Evolutionary conservation across 1,139 yeast species (phyloP).

Genomic region (Magnusiomyces tetraspermus): DNA sequence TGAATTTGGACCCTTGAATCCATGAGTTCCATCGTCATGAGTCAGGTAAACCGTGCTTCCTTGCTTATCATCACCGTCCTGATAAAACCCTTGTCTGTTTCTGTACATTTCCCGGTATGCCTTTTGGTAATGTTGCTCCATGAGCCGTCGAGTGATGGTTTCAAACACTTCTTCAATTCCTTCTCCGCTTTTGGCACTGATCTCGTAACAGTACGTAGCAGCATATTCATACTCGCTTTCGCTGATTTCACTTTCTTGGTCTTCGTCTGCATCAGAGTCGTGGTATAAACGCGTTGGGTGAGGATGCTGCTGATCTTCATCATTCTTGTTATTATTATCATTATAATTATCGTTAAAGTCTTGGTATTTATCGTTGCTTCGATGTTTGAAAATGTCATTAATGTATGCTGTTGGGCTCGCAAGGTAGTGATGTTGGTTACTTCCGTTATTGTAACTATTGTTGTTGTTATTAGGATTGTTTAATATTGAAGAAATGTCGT

Average conservation of each 20-base stretch:
- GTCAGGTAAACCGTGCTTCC: constrained; percentile 27
- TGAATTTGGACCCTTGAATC: constrained; percentile 11
- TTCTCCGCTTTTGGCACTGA: constrained; percentile 32
- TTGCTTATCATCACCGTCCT: constrained; percentile 21
- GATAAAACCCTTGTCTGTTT: constrained; percentile 19
- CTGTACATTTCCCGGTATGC: neutral
- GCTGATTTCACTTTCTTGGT: constrained; percentile 18
- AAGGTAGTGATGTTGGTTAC: too few species aligned
- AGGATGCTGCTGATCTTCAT: neutral
- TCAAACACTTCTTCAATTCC: constrained; percentile 34
- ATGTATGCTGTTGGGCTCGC: too few species aligned
- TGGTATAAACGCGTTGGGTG: constrained; percentile 5
- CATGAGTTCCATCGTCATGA: constrained; percentile 24
- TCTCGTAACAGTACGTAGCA: constrained; percentile 31
- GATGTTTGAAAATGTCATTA: too few species aligned
- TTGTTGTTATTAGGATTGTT: neutral
- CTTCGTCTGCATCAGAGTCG: constrained; percentile 16
- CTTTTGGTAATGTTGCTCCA: constrained; percentile 22
- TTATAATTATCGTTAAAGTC: neutral
- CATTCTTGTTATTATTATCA: constrained; percentile 2
- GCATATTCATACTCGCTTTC: constrained; percentile 14
- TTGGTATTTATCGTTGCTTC: neutral
- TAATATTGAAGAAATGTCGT: neutral
- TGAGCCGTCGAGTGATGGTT: constrained; percentile 29
- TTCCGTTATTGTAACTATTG: neutral